These are phyloP conservation scores for Alternaria infectoria DNA, from an alignment of 2,329 filamentous ascomycete genomes.

Conservation along the genomic window DNA sequence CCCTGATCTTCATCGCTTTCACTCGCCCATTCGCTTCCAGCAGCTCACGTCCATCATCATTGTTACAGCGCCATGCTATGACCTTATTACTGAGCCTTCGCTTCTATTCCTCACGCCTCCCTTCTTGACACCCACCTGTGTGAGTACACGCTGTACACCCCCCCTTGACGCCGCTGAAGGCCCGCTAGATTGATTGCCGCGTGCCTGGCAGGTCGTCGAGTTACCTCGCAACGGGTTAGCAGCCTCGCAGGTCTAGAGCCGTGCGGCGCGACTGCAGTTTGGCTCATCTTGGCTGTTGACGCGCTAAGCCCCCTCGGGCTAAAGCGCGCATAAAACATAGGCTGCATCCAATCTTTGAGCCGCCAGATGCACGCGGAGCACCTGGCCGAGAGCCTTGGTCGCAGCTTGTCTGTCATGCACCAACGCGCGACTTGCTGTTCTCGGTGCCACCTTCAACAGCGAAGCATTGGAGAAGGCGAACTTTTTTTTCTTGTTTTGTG, in stretches of 20 bases:
- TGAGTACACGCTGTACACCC: not conserved
- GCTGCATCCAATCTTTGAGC: slow-evolving; percentile 3
- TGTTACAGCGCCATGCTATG: not conserved
- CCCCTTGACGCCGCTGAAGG: slow-evolving; percentile 19
- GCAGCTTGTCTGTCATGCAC: slow-evolving; percentile 23
- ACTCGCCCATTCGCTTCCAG: not conserved
- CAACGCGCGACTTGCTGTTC: slow-evolving; percentile 21
- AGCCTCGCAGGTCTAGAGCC: slow-evolving; percentile 16
- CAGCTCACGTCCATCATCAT: not conserved
- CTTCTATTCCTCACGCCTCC: not conserved
- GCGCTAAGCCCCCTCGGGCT: slow-evolving; percentile 11
- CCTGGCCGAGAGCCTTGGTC: slow-evolving; percentile 26
- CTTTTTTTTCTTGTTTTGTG: slow-evolving; percentile 3
- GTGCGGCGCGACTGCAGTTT: slow-evolving; percentile 16
- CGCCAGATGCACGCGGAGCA: slow-evolving; percentile 18
- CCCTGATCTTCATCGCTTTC: slow-evolving; percentile 8
- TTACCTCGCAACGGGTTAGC: slow-evolving; percentile 15
- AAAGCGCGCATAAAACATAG: slow-evolving; percentile 12
- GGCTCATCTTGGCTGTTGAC: slow-evolving; percentile 25
- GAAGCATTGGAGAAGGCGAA: slow-evolving; percentile 6
- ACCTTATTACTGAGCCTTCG: not conserved
- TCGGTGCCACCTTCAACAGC: slow-evolving; percentile 6
- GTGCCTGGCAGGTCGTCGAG: slow-evolving; percentile 19
- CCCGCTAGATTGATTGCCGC: slow-evolving; percentile 12
- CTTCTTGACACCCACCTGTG: not conserved